Evolutionary conservation across 768 basidiomycete species (phyloP), one percentile per base, ranked within the genome.

Genomic region (Trametes cingulata): DNA sequence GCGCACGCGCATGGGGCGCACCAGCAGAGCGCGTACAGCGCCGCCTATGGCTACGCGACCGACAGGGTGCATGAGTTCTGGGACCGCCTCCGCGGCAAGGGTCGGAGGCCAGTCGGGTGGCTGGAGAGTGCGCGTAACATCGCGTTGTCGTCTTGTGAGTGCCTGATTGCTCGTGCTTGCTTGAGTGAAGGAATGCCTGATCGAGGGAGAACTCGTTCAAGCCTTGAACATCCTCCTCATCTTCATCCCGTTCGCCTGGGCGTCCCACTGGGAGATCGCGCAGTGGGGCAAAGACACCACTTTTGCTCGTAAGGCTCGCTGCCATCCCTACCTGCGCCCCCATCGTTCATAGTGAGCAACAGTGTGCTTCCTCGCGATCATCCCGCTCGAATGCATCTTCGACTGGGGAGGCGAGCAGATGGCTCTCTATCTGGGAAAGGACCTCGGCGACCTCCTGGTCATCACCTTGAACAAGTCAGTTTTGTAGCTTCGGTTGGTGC

Each of bases 361-460:
- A 88, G 86, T 90, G 6, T 84, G 79, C 58, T 87, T 89, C 69
- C 73, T 88, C 48, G 75, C 83, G 5, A 85, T 90, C 56, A 76
- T 91, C 7, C 84, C 88, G 8, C 77, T 90, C 6, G 86, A 88
- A 60, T 76, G 79, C 50, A 65, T 88, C 1, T 85, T 88, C 63
- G 88, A 91, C 62, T 90, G 78, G 73, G 84, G 84, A 40, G 80
- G 78, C 10, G 87, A 67, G 78, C 82, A 72, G 76, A 72, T 82
- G 76, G 75, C 81, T 1, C 75, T 79, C 50, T 89, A 87, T 63
- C 77, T 76, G 15, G 82, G 83, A 2, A 75, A 73, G 61, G 75
- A 85, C 59, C 68, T 90, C 6, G 89, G 89, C 7, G 88, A 91
- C 65, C 71, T 90, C n/a, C 69, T 89, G 20, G 73, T 81, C 13